Evolutionary conservation across 768 basidiomycete genomes (phyloP), one percentile per base, ranked within the genome.

Genomic region (Hericium coralloides): DNA sequence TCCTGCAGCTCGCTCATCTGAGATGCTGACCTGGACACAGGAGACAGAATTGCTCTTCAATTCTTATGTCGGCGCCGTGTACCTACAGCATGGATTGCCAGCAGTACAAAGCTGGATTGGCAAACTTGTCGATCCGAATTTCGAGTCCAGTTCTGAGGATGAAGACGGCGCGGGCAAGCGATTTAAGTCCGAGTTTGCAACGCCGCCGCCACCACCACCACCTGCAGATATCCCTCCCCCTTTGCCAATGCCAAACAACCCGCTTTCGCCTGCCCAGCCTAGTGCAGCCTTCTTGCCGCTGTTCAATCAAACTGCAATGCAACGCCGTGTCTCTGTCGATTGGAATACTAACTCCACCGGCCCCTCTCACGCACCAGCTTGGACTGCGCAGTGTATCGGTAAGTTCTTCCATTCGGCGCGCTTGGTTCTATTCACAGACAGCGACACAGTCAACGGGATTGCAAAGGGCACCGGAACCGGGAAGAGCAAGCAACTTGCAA

Each of bases 251-350:
- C 66, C 72, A 38, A 66, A 74, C 12, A 88, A 87, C 67, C 82
- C 85, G 31, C 65, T 84, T 52, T 74, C 83, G 25, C 82, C 84
- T 15, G 84, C 83, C n/a, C 80, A 81, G 64, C 83, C 83, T 2
- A 72, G 74, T 53, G 67, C 81, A 17, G 81, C 87, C 14, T 87
- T 85, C 68, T 70, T 90, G 39, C 83, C 87, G 0, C 65, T 85
- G 31, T 89, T 90, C 69, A 89, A 89, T 67, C 84, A 89, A 70
- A 82, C 79, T 2, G 85, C 85, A 47, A 70, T 74, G 49, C 87
- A 88, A 62, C 80, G 86, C 41, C 76, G 84, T 48, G 73, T 87
- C 57, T 72, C 69, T 20, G 78, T 88, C 9, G 77, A 81, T 52
- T 90, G 88, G 62, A 71, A 74, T 12, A 79, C 84, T 5, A 68